Percentiles rank a stretch among this genome's conserved stretches.
phyloP scores from a whole-genome alignment of 192 early-diverging fungal species.

The Martensiomyces pterosporus region DNA sequence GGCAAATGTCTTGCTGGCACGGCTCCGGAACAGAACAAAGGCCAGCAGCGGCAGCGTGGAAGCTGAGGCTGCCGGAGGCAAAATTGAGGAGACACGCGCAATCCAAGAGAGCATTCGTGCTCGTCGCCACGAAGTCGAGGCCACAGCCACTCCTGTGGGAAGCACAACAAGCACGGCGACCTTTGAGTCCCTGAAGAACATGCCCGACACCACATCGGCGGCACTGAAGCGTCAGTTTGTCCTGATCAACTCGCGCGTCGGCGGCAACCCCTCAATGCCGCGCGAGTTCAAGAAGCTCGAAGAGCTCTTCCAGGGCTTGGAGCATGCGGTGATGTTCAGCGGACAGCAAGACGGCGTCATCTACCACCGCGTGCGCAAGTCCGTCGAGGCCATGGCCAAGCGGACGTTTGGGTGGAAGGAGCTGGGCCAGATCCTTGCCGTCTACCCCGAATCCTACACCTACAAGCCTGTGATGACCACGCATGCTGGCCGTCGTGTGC shows the following conservation, averaged over 20 bases:
- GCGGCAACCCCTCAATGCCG: no score
- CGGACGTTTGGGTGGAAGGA: slow-evolving; percentile 52
- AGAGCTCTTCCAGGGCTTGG: slow-evolving; percentile 39
- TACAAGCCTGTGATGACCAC: slow-evolving; percentile 16
- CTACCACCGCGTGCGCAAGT: slow-evolving; percentile 50
- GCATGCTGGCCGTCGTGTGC: slow-evolving; percentile 22
- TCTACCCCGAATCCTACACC: slow-evolving; percentile 53
- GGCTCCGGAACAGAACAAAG: slow-evolving; percentile 28
- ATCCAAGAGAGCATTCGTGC: slow-evolving; percentile 33
- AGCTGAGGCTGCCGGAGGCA: not conserved
- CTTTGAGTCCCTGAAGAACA: slow-evolving; percentile 1
- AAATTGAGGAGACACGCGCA: slow-evolving; percentile 25
- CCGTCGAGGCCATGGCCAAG: slow-evolving; percentile 52
- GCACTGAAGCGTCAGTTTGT: slow-evolving; percentile 41
- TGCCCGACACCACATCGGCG: no score
- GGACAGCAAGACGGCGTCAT: slow-evolving; percentile 21
- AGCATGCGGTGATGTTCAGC: slow-evolving; percentile 44
- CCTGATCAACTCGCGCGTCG: slow-evolving; percentile 6
- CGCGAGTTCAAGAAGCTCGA: slow-evolving; percentile 31
- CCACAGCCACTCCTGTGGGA: not conserved
- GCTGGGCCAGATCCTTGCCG: slow-evolving; percentile 52
- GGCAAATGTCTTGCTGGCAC: slow-evolving; percentile 14
- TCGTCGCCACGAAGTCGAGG: slow-evolving; percentile 5
- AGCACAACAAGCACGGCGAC: not conserved
- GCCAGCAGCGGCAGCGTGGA: not conserved